Percentiles rank a stretch among this genome's conserved stretches.
Conservation (phyloP, 164 flowering plant species). For the Brasenia schreberi region DNA sequence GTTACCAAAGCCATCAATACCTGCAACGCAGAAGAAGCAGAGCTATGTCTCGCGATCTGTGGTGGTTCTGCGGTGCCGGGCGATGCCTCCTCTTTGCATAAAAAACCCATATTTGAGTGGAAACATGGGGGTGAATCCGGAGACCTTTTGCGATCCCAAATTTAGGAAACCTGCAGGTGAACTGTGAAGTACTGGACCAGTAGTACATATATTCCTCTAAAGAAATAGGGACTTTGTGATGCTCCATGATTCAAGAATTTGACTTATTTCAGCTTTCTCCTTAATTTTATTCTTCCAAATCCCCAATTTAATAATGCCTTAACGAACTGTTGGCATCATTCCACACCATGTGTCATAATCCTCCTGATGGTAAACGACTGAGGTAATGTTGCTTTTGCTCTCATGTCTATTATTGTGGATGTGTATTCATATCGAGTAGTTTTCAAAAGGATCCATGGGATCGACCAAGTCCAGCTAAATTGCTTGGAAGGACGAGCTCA, state of each 20-base stretch:
- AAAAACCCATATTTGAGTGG: conserved; percentile 64
- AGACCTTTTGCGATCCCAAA: conserved; percentile 58
- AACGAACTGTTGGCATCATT: too few species aligned
- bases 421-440: too few species aligned
- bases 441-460: too few species aligned
- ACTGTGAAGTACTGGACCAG: conserved; percentile 15
- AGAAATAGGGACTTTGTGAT: neutral
- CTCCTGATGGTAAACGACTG: too few species aligned
- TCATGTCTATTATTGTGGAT: too few species aligned
- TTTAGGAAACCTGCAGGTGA: conserved; percentile 61
- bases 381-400: too few species aligned
- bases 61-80: conserved; percentile 78
- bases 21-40: conserved; percentile 21
- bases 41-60: conserved; percentile 80
- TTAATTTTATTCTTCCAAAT: neutral
- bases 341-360: too few species aligned
- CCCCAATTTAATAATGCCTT: too few species aligned
- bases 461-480: too few species aligned
- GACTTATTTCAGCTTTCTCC: neutral
- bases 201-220: neutral
- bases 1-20: conserved; percentile 12
- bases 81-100: conserved; percentile 91
- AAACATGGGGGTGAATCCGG: conserved; percentile 28
- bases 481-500: too few species aligned
- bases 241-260: neutral